Conservation (phyloP, 768 basidiomycete genomes). For the Roridomyces roridus region DNA sequence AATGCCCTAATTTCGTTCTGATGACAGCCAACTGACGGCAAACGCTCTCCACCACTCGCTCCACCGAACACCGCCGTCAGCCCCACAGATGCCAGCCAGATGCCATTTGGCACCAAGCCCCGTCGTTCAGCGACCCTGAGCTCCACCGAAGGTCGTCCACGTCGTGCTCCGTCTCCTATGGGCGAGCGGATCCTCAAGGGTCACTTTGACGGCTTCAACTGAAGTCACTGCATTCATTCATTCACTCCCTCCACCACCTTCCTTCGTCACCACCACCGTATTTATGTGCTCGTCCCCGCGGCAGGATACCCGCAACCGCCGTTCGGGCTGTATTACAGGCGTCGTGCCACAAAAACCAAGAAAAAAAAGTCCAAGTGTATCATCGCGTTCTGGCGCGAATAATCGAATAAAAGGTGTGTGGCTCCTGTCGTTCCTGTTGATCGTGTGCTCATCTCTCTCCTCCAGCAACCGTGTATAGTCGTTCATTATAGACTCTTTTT, state of each 20-base stretch:
- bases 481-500: too few species aligned
- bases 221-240: slow-evolving; percentile 22
- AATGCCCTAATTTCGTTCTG: slow-evolving; percentile 21
- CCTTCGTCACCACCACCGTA: slow-evolving; percentile 1
- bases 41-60: slow-evolving; percentile 45
- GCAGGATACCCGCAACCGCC: slow-evolving; percentile 47
- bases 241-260: background rate
- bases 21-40: slow-evolving; percentile 32
- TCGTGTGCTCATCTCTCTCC: too few species aligned
- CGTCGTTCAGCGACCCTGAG: slow-evolving; percentile 70
- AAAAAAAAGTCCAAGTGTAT: too few species aligned
- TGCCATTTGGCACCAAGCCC: slow-evolving; percentile 41
- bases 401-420: too few species aligned
- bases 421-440: too few species aligned
- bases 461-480: too few species aligned
- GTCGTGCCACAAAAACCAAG: slow-evolving; percentile 1
- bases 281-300: slow-evolving; percentile 28
- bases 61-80: slow-evolving; percentile 62
- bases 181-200: slow-evolving; percentile 91
- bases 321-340: slow-evolving; percentile 6
- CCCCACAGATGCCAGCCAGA: slow-evolving; percentile 34
- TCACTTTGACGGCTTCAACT: slow-evolving; percentile 91
- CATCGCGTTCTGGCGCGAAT: too few species aligned
- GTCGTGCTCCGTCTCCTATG: slow-evolving; percentile 85
- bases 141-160: slow-evolving; percentile 49